A percentile compares a stretch with the other conserved stretches of the same genome.
Conservation (phyloP, 345 rosid species). For the Camelina sativa region DNA sequence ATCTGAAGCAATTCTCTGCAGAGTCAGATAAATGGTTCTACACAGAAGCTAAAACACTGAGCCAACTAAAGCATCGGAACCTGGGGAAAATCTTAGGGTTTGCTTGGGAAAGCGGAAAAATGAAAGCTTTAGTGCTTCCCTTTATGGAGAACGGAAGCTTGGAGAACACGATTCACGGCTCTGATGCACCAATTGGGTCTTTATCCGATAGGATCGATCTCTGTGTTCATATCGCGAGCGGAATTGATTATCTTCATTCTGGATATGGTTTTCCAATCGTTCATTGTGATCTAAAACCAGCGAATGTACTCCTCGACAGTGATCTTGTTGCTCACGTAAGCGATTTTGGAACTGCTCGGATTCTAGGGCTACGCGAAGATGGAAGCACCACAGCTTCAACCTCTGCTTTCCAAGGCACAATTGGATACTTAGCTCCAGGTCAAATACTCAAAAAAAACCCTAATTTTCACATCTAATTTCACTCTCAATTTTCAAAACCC, state of each 20-base stretch:
- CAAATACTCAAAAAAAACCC: not conserved
- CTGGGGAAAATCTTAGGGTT: conserved; percentile 79
- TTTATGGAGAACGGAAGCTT: conserved; percentile 84
- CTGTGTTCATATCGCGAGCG: conserved; percentile 65
- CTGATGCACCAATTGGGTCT: conserved; percentile 49
- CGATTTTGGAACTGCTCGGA: conserved; percentile 94
- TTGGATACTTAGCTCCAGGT: conserved; percentile 98
- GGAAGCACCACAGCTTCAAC: conserved; percentile 57
- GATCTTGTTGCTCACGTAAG: conserved; percentile 79
- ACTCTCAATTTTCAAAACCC: not conserved
- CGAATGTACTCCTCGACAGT: conserved; percentile 73
- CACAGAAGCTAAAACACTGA: conserved; percentile 73
- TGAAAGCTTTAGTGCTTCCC: conserved; percentile 77
- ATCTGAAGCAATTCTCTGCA: conserved; percentile 66
- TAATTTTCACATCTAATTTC: not conserved
- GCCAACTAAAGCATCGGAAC: conserved; percentile 74
- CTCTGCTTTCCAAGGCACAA: conserved; percentile 78
- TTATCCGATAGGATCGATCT: conserved; percentile 56
- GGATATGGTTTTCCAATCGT: conserved; percentile 77
- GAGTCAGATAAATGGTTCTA: conserved; percentile 77
- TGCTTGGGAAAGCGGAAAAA: conserved; percentile 84
- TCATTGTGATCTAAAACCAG: conserved; percentile 90
- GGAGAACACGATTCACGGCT: conserved; percentile 59
- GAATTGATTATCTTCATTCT: conserved; percentile 75
- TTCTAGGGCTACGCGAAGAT: conserved; percentile 64